phyloP scores from a whole-genome alignment of 805 yeast species.

The Kodamaea neixiangensis region DNA sequence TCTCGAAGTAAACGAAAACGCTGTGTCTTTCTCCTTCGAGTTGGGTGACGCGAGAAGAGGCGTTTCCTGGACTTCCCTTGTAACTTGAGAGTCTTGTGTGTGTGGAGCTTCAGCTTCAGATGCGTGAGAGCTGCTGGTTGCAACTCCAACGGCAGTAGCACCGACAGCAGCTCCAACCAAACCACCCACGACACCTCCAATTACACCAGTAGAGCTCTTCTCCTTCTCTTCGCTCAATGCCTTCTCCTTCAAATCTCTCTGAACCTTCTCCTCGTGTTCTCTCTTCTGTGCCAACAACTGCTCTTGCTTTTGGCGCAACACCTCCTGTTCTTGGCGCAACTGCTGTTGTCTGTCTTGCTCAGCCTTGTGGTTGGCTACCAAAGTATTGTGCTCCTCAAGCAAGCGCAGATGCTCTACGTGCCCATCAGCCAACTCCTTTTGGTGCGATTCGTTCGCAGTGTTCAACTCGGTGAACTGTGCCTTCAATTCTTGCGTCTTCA shows the following conservation, averaged over 20 bases:
- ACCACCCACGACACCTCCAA: constrained; percentile 12
- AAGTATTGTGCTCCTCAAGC: constrained; percentile 13
- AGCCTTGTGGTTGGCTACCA: constrained; percentile 1
- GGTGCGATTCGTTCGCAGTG: constrained; percentile 1
- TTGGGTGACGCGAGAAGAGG: neutral
- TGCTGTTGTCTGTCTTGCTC: constrained; percentile 10
- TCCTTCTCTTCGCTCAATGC: neutral
- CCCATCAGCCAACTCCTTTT: constrained; percentile 4
- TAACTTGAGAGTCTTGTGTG: neutral
- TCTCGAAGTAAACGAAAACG: neutral
- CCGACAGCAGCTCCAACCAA: constrained; percentile 12
- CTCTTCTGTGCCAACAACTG: constrained; percentile 6
- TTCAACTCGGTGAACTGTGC: constrained; percentile 8
- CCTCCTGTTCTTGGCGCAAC: constrained; percentile 4
- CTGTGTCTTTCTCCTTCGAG: constrained; percentile 3
- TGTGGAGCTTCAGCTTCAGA: neutral
- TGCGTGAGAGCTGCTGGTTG: neutral
- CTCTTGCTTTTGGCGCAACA: constrained; percentile 8
- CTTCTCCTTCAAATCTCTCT: constrained; percentile 1
- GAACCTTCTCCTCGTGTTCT: constrained; percentile 4
- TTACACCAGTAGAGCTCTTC: constrained; percentile 2
- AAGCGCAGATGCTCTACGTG: constrained; percentile 9
- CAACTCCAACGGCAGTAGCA: constrained; percentile 10
- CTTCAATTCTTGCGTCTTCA: constrained; percentile 43
- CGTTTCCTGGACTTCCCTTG: neutral